phyloP scores from a whole-genome alignment of 768 basidiomycete species.

The Lentinula sp. region DNA sequence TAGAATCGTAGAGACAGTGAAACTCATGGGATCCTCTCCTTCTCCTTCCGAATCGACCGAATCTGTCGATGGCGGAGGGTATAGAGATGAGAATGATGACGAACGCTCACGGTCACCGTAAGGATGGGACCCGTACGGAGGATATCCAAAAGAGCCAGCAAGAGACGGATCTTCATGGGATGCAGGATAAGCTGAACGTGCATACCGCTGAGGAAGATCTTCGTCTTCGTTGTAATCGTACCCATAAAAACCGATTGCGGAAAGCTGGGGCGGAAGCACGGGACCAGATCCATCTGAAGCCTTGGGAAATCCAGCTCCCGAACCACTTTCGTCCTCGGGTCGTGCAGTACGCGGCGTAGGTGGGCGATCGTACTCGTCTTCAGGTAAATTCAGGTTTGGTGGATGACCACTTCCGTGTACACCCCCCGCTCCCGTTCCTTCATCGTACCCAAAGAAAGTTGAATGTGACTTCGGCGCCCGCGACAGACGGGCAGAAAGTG shows the following conservation, averaged over 20 bases:
- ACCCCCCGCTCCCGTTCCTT: background rate
- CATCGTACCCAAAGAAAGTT: conserved; percentile 1
- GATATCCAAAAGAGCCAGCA: conserved; percentile 2
- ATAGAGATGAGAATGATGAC: conserved; percentile 1
- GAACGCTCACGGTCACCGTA: conserved; percentile 21
- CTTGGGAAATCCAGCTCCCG: background rate
- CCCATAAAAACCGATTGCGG: background rate
- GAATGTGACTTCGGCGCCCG: conserved; percentile 34
- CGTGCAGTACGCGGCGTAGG: conserved; percentile 62
- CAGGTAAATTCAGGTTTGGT: background rate
- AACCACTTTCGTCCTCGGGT: conserved; percentile 31
- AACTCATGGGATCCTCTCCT: conserved; percentile 56
- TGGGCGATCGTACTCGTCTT: conserved; percentile 18
- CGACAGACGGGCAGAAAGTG: background rate
- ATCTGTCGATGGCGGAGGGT: conserved; percentile 43
- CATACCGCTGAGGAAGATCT: background rate
- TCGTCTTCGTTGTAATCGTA: background rate
- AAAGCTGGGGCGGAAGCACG: background rate
- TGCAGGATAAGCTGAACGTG: conserved; percentile 1
- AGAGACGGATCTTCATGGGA: conserved; percentile 5
- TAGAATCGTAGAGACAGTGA: conserved; percentile 85
- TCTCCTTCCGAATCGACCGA: conserved; percentile 3
- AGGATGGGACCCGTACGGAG: background rate
- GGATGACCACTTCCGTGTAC: background rate
- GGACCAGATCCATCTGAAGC: conserved; percentile 7